Conservation (phyloP, 306 rosid species). For the Oemleria cerasiformis region DNA sequence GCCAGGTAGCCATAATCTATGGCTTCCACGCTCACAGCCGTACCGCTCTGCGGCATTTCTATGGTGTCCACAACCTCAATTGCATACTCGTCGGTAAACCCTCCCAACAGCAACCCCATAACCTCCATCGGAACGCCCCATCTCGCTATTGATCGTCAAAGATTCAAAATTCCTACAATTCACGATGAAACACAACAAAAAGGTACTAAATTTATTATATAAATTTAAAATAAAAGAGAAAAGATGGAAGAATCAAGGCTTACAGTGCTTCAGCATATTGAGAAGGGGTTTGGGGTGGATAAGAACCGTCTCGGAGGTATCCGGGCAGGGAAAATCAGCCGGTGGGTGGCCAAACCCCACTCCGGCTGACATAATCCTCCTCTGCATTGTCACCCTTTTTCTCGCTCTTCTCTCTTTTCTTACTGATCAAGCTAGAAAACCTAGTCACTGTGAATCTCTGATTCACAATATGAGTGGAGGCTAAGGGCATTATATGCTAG, state of each 20-base stretch:
- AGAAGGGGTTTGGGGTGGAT: conserved; percentile 82
- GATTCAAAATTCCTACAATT: background rate
- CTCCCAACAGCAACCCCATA: conserved; percentile 93
- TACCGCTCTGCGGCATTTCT: conserved; percentile 92
- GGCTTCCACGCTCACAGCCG: conserved; percentile 93
- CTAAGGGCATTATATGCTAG: too few species aligned
- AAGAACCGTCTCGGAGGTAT: conserved; percentile 86
- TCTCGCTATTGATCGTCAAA: conserved; percentile 40
- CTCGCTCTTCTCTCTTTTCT: conserved; percentile 18
- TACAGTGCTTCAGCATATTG: conserved; percentile 91
- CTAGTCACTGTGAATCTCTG: too few species aligned
- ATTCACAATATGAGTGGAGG: too few species aligned
- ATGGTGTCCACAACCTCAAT: conserved; percentile 85
- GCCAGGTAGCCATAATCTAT: conserved; percentile 89
- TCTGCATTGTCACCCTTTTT: conserved; percentile 38
- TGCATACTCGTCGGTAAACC: conserved; percentile 80
- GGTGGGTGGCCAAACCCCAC: conserved; percentile 56
- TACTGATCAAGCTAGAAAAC: background rate
- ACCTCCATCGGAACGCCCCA: conserved; percentile 98
- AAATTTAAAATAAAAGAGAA: background rate
- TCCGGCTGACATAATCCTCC: conserved; percentile 69
- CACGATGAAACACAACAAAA: background rate
- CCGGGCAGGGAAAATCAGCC: conserved; percentile 74
- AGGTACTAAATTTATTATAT: background rate
- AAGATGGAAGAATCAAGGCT: background rate